phyloP scores from a whole-genome alignment of 768 basidiomycete species.

The Suillus weaverae region DNA sequence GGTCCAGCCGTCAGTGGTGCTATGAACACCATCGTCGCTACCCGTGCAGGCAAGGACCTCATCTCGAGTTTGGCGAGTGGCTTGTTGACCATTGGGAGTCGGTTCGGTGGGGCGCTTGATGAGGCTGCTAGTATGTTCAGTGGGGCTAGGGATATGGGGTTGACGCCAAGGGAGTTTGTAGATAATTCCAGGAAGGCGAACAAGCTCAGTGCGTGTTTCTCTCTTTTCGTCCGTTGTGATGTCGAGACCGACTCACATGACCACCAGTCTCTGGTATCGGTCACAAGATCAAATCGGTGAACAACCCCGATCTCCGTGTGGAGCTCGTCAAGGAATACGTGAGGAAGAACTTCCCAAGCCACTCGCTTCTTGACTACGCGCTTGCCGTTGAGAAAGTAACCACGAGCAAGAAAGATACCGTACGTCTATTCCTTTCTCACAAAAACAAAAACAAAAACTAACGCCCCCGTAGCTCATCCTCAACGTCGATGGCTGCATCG shows the following conservation, averaged over 20 bases:
- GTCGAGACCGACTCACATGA: background rate
- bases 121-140: constrained; percentile 98
- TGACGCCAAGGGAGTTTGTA: constrained; percentile 98
- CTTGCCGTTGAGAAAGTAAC: constrained; percentile 98
- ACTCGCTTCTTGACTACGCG: constrained; percentile 90
- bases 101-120: constrained; percentile 98
- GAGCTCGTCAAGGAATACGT: constrained; percentile 97
- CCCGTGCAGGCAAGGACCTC: constrained; percentile 98
- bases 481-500: constrained; percentile 95
- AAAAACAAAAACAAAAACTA: too few relatives aligned
- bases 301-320: constrained; percentile 92
- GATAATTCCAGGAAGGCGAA: constrained; percentile 90
- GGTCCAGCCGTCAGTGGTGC: constrained; percentile 97
- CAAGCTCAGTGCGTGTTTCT: constrained; percentile 74
- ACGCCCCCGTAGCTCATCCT: constrained; percentile 66
- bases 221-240: background rate
- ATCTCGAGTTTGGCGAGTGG: constrained; percentile 96
- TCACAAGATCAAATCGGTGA: constrained; percentile 99
- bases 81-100: constrained; percentile 95
- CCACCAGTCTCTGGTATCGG: constrained; percentile 89
- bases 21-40: constrained; percentile 99
- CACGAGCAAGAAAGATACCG: constrained; percentile 95
- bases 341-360: constrained; percentile 92
- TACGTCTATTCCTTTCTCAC: constrained; percentile 25
- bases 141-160: constrained; percentile 82